These are phyloP conservation scores for Cryphonectria carpinicola DNA, from an alignment of 2,329 filamentous ascomycete species.

Conservation along the genomic window DNA sequence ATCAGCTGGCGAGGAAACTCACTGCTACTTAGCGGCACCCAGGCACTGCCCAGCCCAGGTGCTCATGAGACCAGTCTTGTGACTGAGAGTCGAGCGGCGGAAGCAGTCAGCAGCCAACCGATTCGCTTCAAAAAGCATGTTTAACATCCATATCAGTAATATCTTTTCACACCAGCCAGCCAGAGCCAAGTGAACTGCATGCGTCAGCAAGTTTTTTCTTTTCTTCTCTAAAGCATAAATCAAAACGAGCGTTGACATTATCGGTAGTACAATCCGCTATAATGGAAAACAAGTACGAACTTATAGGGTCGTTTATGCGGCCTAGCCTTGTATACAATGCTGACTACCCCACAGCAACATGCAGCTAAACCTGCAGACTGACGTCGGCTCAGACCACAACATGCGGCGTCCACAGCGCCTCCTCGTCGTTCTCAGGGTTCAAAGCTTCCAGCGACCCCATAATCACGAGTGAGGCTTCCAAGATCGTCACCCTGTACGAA, in stretches of 20 bases:
- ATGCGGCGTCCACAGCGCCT: neutral
- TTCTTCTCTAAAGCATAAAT: no score
- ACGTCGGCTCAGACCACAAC: slow-evolving; percentile 10
- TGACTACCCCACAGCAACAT: neutral
- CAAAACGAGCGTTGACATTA: no score
- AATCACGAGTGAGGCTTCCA: neutral
- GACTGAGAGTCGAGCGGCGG: neutral
- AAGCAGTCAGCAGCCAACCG: neutral
- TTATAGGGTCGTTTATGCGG: neutral
- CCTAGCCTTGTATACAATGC: neutral
- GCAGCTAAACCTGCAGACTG: slow-evolving; percentile 13
- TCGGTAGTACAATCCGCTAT: no score
- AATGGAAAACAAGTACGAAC: neutral
- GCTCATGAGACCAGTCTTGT: neutral
- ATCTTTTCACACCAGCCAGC: neutral
- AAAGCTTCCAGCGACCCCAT: neutral
- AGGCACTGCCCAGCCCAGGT: no score
- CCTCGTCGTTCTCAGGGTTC: neutral
- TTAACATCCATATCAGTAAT: no score
- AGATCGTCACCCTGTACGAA: neutral
- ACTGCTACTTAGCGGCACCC: neutral
- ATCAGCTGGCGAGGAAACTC: neutral
- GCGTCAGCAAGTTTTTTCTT: no score
- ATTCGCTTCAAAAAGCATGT: neutral
- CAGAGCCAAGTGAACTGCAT: no score